Evolutionary conservation across 257 asterid genomes (phyloP).

Genomic region (Solanum gandarillasii): DNA sequence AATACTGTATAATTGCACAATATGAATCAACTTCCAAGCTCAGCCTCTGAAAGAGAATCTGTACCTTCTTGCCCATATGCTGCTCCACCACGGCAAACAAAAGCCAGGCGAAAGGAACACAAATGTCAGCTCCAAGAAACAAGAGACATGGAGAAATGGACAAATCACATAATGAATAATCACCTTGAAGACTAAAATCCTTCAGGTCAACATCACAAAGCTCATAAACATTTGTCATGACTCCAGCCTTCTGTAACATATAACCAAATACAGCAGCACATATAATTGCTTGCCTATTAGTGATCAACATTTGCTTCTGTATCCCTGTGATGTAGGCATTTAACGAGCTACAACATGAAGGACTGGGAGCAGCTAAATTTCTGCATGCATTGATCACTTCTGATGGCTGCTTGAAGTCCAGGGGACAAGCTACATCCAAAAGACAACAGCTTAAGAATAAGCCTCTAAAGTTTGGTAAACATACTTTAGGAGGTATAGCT

Average conservation of each 20-base stretch:
- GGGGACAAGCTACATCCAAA: constrained; percentile 67
- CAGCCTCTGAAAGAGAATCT: neutral
- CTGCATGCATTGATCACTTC: constrained; percentile 81
- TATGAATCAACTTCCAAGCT: neutral
- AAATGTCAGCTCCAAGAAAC: constrained; percentile 16
- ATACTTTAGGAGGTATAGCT: neutral
- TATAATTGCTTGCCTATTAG: constrained; percentile 85
- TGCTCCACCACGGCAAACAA: constrained; percentile 30
- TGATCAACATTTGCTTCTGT: constrained; percentile 86
- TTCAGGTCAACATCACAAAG: constrained; percentile 95
- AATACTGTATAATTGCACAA: neutral
- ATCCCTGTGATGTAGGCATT: constrained; percentile 58
- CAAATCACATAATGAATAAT: constrained; percentile 1
- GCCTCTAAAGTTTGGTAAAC: neutral
- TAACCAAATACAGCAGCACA: constrained; percentile 78
- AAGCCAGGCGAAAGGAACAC: neutral
- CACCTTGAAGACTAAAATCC: constrained; percentile 98
- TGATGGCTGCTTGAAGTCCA: constrained; percentile 63
- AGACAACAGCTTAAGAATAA: neutral
- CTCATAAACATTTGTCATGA: constrained; percentile 68
- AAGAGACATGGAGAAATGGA: neutral
- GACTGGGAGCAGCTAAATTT: constrained; percentile 65
- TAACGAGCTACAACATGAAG: constrained; percentile 84
- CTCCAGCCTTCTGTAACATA: constrained; percentile 85
- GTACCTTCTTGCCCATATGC: constrained; percentile 84